Conservation (phyloP, 2,329 filamentous ascomycete species). For the Alternaria sp. region DNA sequence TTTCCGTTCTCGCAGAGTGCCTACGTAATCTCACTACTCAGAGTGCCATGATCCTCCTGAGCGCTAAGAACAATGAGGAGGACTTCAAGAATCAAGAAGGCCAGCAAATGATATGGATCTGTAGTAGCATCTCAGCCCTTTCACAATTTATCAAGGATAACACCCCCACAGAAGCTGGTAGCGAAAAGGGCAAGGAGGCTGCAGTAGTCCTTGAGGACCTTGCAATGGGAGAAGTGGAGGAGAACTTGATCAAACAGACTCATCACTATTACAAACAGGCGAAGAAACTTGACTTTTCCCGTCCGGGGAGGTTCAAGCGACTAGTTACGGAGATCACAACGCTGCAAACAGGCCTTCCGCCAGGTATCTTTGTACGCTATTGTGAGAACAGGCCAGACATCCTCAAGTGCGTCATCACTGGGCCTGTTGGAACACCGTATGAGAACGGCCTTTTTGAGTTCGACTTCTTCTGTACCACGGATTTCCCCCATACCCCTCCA, state of each 20-base stretch:
- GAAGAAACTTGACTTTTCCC: conserved; percentile 15
- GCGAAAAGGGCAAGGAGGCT: background rate
- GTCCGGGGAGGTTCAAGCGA: conserved; percentile 58
- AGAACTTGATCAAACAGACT: conserved; percentile 48
- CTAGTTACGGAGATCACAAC: conserved; percentile 55
- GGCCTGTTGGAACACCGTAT: conserved; percentile 62
- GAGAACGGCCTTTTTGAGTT: conserved; percentile 66
- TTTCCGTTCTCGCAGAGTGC: conserved; percentile 35
- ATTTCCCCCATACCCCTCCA: conserved; percentile 58
- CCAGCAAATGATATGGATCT: conserved; percentile 46
- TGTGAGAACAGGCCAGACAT: conserved; percentile 58
- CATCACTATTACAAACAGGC: conserved; percentile 33
- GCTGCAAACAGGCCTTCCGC: conserved; percentile 58
- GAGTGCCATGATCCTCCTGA: conserved; percentile 32
- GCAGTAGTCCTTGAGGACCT: conserved; percentile 1
- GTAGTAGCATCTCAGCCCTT: conserved; percentile 43
- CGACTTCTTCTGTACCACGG: conserved; percentile 56
- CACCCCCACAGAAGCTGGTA: background rate
- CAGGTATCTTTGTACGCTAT: conserved; percentile 62
- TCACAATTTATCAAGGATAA: conserved; percentile 30
- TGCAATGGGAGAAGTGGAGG: conserved; percentile 45
- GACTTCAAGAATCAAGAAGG: conserved; percentile 36
- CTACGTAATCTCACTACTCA: conserved; percentile 39
- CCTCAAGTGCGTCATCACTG: conserved; percentile 62
- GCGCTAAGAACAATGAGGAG: conserved; percentile 22